phyloP scores from a whole-genome alignment of 2,329 filamentous ascomycete species.

The Aspergillus novoparasiticus region DNA sequence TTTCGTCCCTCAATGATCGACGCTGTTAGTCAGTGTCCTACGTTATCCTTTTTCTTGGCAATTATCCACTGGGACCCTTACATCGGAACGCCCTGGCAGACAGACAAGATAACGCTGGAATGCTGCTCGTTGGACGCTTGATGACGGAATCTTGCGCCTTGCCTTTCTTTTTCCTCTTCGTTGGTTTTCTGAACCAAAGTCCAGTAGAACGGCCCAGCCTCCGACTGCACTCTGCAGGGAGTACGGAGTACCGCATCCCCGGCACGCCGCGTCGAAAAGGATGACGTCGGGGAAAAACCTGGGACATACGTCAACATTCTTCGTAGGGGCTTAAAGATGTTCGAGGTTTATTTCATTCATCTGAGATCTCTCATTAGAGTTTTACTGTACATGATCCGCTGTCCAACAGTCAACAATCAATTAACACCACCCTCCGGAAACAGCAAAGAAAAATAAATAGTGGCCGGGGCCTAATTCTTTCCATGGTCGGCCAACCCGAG shows the following conservation, averaged over 20 bases:
- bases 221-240: background rate
- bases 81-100: background rate
- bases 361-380: background rate
- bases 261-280: background rate
- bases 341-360: background rate
- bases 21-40: background rate
- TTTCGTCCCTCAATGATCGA: conserved; percentile 2
- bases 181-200: background rate
- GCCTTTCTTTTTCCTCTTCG: background rate
- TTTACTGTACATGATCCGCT: background rate
- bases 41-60: conserved; percentile 5
- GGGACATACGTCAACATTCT: background rate
- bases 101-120: background rate
- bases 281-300: background rate
- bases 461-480: background rate
- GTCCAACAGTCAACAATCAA: background rate
- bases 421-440: background rate
- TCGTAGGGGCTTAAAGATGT: background rate
- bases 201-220: background rate
- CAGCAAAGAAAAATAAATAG: background rate
- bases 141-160: background rate
- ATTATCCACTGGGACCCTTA: conserved; percentile 1
- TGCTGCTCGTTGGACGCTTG: background rate
- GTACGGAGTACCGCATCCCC: background rate
- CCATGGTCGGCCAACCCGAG: conserved; percentile 35